Percentiles rank a stretch among this genome's conserved stretches.
phyloP scores from a whole-genome alignment of 805 yeast genomes.

The Schwanniomyces yamadae region DNA sequence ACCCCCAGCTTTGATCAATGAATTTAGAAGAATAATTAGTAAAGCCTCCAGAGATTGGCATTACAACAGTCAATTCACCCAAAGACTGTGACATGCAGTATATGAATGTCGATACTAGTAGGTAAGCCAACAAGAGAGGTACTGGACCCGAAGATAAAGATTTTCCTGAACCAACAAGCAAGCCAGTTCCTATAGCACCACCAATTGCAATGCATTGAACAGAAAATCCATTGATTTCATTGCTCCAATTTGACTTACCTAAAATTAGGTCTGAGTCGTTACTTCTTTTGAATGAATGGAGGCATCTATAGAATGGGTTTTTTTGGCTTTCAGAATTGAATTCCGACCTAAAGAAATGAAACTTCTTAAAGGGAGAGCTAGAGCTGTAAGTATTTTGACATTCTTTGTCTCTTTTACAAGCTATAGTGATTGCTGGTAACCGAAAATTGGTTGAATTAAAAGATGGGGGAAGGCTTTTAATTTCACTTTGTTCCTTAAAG shows the following conservation, averaged over 20 bases:
- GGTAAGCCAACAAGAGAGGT: slow-evolving; percentile 19
- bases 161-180: slow-evolving; percentile 23
- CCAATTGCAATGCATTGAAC: slow-evolving; percentile 28
- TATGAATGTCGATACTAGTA: slow-evolving; percentile 23
- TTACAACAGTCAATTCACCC: slow-evolving; percentile 23
- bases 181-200: slow-evolving; percentile 28
- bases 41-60: slow-evolving; percentile 25
- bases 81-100: slow-evolving; percentile 22
- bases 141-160: slow-evolving; percentile 24
- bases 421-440: no score
- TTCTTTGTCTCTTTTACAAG: no score
- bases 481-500: no score
- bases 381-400: no score
- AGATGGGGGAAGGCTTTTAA: no score
- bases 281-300: slow-evolving; percentile 9
- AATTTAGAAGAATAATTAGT: slow-evolving; percentile 23
- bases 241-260: slow-evolving; percentile 5
- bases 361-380: no score
- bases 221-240: slow-evolving; percentile 8
- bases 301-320: slow-evolving; percentile 1
- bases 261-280: slow-evolving; percentile 1
- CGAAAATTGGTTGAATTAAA: no score
- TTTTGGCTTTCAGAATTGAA: neutral
- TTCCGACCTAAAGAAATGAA: no score
- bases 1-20: slow-evolving; percentile 25